These are phyloP conservation scores for Medicago ruthenica DNA, from an alignment of 306 rosid species.

Conservation along the genomic window DNA sequence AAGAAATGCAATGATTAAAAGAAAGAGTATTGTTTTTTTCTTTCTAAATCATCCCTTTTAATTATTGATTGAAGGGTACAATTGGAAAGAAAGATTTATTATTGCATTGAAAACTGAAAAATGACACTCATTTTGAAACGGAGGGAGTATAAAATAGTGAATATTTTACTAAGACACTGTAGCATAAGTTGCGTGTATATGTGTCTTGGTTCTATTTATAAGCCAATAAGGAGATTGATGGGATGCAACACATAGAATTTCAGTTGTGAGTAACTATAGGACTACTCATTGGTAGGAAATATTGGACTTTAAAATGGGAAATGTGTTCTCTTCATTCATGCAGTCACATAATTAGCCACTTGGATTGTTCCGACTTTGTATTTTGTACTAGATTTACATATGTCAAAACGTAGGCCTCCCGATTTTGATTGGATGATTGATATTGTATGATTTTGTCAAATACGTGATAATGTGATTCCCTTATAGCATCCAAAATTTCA, in stretches of 20 bases:
- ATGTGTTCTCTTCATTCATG: not conserved
- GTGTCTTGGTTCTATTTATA: not conserved
- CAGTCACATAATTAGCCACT: not conserved
- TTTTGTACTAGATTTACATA: not conserved
- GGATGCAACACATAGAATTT: conserved; percentile 6
- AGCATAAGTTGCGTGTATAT: not conserved
- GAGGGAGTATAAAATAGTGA: not conserved
- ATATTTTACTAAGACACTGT: not conserved
- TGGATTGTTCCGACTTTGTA: not conserved
- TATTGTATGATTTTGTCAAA: not conserved
- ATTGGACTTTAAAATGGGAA: not conserved
- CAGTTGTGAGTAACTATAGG: not conserved
- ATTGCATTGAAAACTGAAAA: too few relatives aligned
- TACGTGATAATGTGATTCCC: not conserved
- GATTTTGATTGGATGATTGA: not conserved
- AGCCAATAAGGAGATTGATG: not conserved
- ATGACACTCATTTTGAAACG: too few relatives aligned
- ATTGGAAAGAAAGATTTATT: too few relatives aligned
- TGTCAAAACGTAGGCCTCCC: not conserved
- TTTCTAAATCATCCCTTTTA: too few relatives aligned
- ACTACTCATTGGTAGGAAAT: not conserved
- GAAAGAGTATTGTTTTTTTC: too few relatives aligned
- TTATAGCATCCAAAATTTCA: not conserved
- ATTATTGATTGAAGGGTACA: too few relatives aligned
- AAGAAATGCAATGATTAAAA: too few relatives aligned